A percentile compares a stretch with the other conserved stretches of the same genome.
phyloP scores from a whole-genome alignment of 305 asterid species.

The Fraxinus angustifolia region DNA sequence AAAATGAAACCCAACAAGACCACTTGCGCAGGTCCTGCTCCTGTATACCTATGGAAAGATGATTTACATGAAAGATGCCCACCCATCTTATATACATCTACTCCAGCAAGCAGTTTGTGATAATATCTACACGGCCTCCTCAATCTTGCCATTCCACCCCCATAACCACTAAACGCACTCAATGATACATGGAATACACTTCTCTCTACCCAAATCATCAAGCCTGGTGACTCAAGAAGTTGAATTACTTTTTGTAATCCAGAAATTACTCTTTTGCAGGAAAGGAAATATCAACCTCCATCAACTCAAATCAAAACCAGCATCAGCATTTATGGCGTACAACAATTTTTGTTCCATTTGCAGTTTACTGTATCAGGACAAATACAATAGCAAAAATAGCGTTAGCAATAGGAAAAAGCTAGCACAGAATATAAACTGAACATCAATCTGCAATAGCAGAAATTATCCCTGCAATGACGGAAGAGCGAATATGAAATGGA shows the following conservation, averaged over 20 bases:
- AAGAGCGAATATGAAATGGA: background rate
- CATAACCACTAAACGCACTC: constrained; percentile 4
- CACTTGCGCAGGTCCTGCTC: constrained; percentile 28
- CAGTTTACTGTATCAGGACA: constrained; percentile 59
- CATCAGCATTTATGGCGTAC: constrained; percentile 80
- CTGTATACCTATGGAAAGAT: constrained; percentile 2
- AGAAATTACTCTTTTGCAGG: constrained; percentile 15
- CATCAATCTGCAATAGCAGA: background rate
- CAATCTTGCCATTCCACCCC: constrained; percentile 8
- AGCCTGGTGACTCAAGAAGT: constrained; percentile 12
- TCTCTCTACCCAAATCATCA: constrained; percentile 7
- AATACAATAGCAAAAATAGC: constrained; percentile 7
- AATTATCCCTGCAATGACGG: background rate
- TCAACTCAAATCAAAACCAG: constrained; percentile 96
- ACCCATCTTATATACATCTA: constrained; percentile 24
- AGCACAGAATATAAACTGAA: background rate
- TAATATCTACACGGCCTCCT: constrained; percentile 29
- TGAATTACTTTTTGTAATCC: constrained; percentile 12
- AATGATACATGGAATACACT: background rate
- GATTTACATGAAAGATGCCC: constrained; percentile 27
- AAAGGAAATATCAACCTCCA: constrained; percentile 7
- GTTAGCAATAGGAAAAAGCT: background rate
- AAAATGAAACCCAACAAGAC: constrained; percentile 21
- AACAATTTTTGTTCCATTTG: constrained; percentile 80
- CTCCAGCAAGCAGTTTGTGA: constrained; percentile 13